Evolutionary conservation across 2,329 filamentous ascomycete genomes (phyloP), one percentile per base, ranked within the genome.

Genomic region (Tolypocladium endophyticum): DNA sequence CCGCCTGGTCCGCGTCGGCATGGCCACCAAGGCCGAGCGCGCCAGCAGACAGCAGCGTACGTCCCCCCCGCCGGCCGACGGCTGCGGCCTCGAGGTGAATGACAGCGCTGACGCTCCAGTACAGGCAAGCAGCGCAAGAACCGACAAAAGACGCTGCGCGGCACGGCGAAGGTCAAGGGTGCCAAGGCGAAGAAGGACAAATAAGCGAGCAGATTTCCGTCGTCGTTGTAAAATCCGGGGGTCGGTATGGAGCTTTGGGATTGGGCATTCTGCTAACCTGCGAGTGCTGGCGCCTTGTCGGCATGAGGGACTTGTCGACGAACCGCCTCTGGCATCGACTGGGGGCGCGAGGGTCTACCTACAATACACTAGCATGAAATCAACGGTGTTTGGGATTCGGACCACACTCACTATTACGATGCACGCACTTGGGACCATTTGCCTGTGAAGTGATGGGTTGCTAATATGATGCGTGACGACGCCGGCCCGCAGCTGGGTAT

Each of bases 111-210:
- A 71, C 66, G 63, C 59, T 55, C 39, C 28, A 61, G 61, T 70
- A 83, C 81, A 97, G 93, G 93, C 88, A 99, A 99, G 87, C 94
- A 97, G 85, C 90, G 94, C 85, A 99, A 99, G 91, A 99, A 99
- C 90, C 87, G 93, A 80, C 87, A 90, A 82, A 97, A 99, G 92
- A 94, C 93, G 77, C 89, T 97, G 79, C 90, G 94, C 72, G 94
- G 94, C 78, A 96, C 91, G 73, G 93, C 92, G 75, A 99, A 99
- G 91, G 87, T 87, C 85, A 97, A 97, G 90, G 92, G 92, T 79
- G 88, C 87, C 77, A 87, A 87, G 83, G 86, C 89, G 80, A 94
- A 95, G 87, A 96, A 97, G 89, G 90, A 90, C 81, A 87, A 89
- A 85, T 91, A 90, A 82, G 80, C 77, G 77, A 69, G 69, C 45